phyloP scores from a whole-genome alignment of 768 basidiomycete species.

The Vararia minispora region DNA sequence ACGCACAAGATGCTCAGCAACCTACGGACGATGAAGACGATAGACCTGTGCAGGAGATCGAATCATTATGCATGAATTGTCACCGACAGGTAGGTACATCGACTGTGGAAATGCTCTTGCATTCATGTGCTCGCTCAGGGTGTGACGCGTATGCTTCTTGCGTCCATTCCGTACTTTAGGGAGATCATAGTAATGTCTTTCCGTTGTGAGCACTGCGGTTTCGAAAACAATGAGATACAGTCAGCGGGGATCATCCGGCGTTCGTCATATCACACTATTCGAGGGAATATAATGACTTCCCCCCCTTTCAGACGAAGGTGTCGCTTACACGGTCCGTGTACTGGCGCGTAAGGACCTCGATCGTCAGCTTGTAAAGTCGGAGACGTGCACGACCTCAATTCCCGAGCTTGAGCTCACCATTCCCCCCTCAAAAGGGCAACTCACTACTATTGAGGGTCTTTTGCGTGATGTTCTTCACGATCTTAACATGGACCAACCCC shows the following conservation, averaged over 20 bases:
- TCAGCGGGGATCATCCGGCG: constrained; percentile 80
- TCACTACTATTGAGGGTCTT: constrained; percentile 95
- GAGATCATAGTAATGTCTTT: constrained; percentile 97
- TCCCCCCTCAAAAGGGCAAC: constrained; percentile 78
- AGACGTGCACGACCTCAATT: constrained; percentile 68
- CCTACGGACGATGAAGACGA: constrained; percentile 37
- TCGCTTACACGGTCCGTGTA: constrained; percentile 70
- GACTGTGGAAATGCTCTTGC: constrained; percentile 1
- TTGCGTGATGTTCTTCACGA: constrained; percentile 75
- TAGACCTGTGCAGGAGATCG: constrained; percentile 68
- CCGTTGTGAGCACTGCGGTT: constrained; percentile 87
- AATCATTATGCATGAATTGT: constrained; percentile 92
- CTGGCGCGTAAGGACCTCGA: constrained; percentile 69
- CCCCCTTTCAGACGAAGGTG: constrained; percentile 57
- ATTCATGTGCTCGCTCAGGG: constrained; percentile 43
- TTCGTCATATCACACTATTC: constrained; percentile 25
- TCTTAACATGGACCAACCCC: constrained; percentile 69
- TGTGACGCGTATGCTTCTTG: constrained; percentile 76
- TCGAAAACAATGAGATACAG: constrained; percentile 88
- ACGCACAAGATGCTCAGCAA: constrained; percentile 1
- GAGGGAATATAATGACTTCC: background rate
- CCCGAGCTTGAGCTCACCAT: constrained; percentile 89
- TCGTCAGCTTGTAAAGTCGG: constrained; percentile 88
- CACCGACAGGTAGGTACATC: constrained; percentile 61
- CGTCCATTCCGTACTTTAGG: constrained; percentile 89